Base-by-base conservation (phyloP, 805 yeast genomes). In the Ogataea ramenticola region DNA sequence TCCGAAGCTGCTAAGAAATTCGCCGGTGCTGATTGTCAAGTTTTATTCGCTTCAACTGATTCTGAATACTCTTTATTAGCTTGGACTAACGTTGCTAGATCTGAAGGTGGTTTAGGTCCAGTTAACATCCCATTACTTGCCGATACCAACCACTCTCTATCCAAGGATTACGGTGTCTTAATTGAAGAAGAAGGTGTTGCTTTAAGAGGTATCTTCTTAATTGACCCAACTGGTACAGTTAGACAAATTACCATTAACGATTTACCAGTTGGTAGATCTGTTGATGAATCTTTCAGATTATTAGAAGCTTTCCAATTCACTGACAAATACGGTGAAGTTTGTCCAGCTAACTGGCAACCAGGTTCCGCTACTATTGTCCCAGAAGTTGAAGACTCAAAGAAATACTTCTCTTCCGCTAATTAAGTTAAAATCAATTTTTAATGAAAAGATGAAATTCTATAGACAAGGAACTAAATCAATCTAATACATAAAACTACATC, bases 241-340 rank as follows among this genome's bases (percentile, higher is more conserved):
- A 88, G 98, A 84, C 99, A 93, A 77, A 77, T 85, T 74, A 91
- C 98, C 73, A 77, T 93, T 79, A 93, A 93, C 79, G 98, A 93
- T 72, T 84, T 91, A 69, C 96, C 99, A 69, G 99, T 93, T 57
- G 99, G 99, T 70, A 89, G 99, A 80, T 85, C 86, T 64, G 99
- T 93, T 57, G 97, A 90, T 55, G 99, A 93, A 80, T 85, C 97
- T 55, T 77, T 88, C 66, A 90, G 99, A 83, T 80, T 93, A 66
- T 79, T 93, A 52, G 98, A 93, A 68, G 99, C 97, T 58, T 93
- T 93, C 96, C 96, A 91, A 77, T 93, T 95, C 90, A 86, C 96
- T 61, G 98, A 90, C 71, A 86, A 87, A 77, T 77, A 93, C 82
- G 99, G 99, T 75, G 96, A 95, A 76, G 99, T 91, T 56, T 90